phyloP scores from a whole-genome alignment of 129 eudicot species.

The Scalesia atractyloides region DNA sequence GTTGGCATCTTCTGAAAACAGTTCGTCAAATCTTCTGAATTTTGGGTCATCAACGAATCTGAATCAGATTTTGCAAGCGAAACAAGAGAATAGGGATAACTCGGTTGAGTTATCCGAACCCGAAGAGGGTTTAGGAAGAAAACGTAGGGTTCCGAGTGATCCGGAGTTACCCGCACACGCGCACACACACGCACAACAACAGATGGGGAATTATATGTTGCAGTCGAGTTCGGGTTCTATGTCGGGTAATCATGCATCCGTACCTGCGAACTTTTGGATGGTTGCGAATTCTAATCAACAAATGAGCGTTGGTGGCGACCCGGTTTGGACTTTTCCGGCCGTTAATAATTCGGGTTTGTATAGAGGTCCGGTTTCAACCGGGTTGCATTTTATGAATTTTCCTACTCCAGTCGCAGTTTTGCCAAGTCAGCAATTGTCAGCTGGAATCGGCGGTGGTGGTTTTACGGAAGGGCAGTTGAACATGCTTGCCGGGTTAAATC shows the following conservation, averaged over 20 bases:
- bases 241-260: constrained; percentile 38
- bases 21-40: constrained; percentile 49
- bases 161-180: constrained; percentile 38
- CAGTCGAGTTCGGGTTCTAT: constrained; percentile 50
- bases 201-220: constrained; percentile 60
- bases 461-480: constrained; percentile 68
- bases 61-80: constrained; percentile 55
- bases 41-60: constrained; percentile 54
- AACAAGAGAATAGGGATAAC: constrained; percentile 54
- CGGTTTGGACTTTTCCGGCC: constrained; percentile 81
- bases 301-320: constrained; percentile 60
- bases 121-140: constrained; percentile 53
- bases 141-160: constrained; percentile 44
- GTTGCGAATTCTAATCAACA: constrained; percentile 60
- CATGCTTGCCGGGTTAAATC: constrained; percentile 69
- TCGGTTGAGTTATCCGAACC: constrained; percentile 54
- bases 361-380: constrained; percentile 72
- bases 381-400: constrained; percentile 93
- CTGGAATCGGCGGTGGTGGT: constrained; percentile 21
- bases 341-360: constrained; percentile 64
- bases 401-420: constrained; percentile 74
- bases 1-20: constrained; percentile 48
- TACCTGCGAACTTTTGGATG: constrained; percentile 97
- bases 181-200: constrained; percentile 23
- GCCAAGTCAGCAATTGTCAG: constrained; percentile 60